phyloP scores from a whole-genome alignment of 495 filamentous ascomycete genomes.

The Thermothielavioides terrestris region DNA sequence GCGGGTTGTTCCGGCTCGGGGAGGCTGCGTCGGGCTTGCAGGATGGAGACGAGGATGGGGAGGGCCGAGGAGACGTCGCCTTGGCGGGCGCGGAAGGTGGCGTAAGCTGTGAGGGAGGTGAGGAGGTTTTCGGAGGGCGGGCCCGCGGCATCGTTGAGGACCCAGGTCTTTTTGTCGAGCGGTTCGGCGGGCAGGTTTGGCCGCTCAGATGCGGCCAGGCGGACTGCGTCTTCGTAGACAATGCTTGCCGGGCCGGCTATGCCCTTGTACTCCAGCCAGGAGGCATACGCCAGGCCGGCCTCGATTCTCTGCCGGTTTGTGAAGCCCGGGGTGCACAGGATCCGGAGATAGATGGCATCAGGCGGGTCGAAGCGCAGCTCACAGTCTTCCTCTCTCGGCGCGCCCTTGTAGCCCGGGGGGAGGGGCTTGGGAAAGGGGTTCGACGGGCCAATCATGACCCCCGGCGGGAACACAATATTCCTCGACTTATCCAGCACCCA shows the following conservation, averaged over 20 bases:
- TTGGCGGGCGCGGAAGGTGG: constrained; percentile 61
- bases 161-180: constrained; percentile 51
- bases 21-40: constrained; percentile 56
- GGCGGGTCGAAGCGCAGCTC: constrained; percentile 53
- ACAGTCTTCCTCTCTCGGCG: constrained; percentile 65
- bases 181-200: constrained; percentile 29
- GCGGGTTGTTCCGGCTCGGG: constrained; percentile 14
- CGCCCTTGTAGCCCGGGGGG: constrained; percentile 45
- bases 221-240: constrained; percentile 21
- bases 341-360: constrained; percentile 64
- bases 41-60: constrained; percentile 76
- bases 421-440: constrained; percentile 72
- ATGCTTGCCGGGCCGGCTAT: constrained; percentile 28
- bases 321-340: constrained; percentile 70
- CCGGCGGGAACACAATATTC: constrained; percentile 54
- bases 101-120: constrained; percentile 63
- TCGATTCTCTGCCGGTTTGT: constrained; percentile 63
- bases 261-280: constrained; percentile 73
- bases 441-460: constrained; percentile 67
- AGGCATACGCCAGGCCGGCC: constrained; percentile 70
- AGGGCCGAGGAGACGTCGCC: constrained; percentile 57
- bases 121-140: constrained; percentile 63
- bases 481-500: constrained; percentile 61
- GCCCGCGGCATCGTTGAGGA: constrained; percentile 46
- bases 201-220: constrained; percentile 25